A percentile compares a stretch with the other conserved stretches of the same genome.
Conservation (phyloP, 2,329 filamentous ascomycete species). For the Blumeria hordei region DNA sequence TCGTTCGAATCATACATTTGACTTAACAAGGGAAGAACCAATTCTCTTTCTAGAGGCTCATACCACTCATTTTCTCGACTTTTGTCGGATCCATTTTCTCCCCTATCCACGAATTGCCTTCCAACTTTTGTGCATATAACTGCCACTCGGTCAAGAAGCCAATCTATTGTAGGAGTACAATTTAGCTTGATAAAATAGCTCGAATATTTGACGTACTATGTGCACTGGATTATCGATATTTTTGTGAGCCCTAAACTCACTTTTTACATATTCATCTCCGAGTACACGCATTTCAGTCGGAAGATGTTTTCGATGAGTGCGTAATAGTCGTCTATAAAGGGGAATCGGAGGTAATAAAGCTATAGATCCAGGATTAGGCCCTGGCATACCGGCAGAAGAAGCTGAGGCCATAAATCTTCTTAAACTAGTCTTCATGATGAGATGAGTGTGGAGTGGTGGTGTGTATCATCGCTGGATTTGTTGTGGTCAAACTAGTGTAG, state of each 20-base stretch:
- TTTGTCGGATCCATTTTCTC: conserved; percentile 65
- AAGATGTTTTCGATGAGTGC: conserved; percentile 62
- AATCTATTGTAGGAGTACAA: conserved; percentile 29
- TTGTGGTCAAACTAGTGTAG: too few relatives aligned
- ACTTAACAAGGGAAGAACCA: neutral
- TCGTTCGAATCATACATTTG: neutral
- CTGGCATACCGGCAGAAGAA: neutral
- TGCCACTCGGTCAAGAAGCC: conserved; percentile 96
- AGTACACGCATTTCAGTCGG: conserved; percentile 51
- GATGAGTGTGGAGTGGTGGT: too few relatives aligned
- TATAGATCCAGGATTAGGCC: conserved; percentile 10
- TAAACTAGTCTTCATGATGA: neutral
- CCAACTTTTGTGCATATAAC: conserved; percentile 73
- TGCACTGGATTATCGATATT: conserved; percentile 77
- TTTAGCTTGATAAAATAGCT: too few relatives aligned
- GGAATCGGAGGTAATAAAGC: conserved; percentile 28
- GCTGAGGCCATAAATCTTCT: neutral
- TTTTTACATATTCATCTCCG: conserved; percentile 82
- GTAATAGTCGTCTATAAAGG: conserved; percentile 68
- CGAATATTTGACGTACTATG: conserved; percentile 35
- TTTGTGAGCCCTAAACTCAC: conserved; percentile 68
- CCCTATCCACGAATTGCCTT: conserved; percentile 66
- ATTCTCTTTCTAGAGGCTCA: conserved; percentile 13
- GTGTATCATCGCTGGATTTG: too few relatives aligned
- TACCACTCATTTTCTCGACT: conserved; percentile 85